These are phyloP conservation scores for Phytophthora pistaciae DNA, from an alignment of 352 stramenopile species.

Conservation along the genomic window DNA sequence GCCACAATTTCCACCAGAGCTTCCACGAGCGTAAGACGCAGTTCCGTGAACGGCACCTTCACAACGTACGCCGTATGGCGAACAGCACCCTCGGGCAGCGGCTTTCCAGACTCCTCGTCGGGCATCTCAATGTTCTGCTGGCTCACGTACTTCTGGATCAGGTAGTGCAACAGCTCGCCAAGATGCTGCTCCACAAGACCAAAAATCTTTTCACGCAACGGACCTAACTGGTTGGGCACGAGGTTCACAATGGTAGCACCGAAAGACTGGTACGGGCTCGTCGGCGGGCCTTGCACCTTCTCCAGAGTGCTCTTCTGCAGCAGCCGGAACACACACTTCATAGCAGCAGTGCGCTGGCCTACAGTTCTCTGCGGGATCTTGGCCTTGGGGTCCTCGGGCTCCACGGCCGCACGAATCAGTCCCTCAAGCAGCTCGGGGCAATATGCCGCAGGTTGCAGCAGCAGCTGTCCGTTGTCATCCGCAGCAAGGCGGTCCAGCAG, in stretches of 20 bases:
- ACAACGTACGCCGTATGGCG: slow-evolving; percentile 91
- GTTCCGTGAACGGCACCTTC: slow-evolving; percentile 90
- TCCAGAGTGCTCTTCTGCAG: slow-evolving; percentile 80
- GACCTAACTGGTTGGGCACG: slow-evolving; percentile 81
- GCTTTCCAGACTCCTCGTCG: slow-evolving; percentile 58
- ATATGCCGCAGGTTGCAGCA: slow-evolving; percentile 88
- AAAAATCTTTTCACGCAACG: slow-evolving; percentile 80
- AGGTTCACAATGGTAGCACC: slow-evolving; percentile 87
- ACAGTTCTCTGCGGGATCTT: slow-evolving; percentile 40
- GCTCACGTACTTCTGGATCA: slow-evolving; percentile 81
- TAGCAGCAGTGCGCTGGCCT: slow-evolving; percentile 82
- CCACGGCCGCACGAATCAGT: slow-evolving; percentile 73
- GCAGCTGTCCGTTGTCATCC: slow-evolving; percentile 90
- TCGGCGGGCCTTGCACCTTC: slow-evolving; percentile 81
- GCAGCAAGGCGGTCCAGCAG: slow-evolving; percentile 87
- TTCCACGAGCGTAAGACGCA: slow-evolving; percentile 87
- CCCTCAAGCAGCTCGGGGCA: slow-evolving; percentile 85
- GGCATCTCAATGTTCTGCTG: slow-evolving; percentile 87
- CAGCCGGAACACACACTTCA: slow-evolving; percentile 83
- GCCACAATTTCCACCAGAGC: slow-evolving; percentile 88
- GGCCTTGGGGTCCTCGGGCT: slow-evolving; percentile 40
- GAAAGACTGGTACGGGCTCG: slow-evolving; percentile 88
- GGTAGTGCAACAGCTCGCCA: slow-evolving; percentile 70
- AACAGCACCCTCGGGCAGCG: slow-evolving; percentile 66
- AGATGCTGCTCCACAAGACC: slow-evolving; percentile 72